Percentiles rank a stretch among this genome's conserved stretches.
Evolutionary conservation across 1,284 basidiomycete genomes (phyloP).

Genomic region (Flammula alnicola): DNA sequence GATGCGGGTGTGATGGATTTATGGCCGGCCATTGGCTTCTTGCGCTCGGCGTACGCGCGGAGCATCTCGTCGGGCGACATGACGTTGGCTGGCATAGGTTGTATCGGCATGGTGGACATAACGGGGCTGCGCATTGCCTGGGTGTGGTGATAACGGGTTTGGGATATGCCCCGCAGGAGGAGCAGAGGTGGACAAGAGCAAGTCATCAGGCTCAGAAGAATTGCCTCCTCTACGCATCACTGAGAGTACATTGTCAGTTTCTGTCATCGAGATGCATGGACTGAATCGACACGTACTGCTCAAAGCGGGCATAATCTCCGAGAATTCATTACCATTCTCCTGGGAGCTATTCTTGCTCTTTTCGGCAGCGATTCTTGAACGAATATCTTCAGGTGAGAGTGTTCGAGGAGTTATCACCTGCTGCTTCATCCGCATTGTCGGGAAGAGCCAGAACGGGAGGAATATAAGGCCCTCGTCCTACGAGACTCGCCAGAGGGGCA

Average conservation of each 20-base stretch:
- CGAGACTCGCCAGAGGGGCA: conserved; percentile 65
- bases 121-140: conserved; percentile 28
- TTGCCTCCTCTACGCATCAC: conserved; percentile 65
- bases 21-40: conserved; percentile 25
- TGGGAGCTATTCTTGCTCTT: conserved; percentile 16
- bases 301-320: conserved; percentile 67
- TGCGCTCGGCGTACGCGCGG: conserved; percentile 71
- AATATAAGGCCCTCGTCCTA: conserved; percentile 58
- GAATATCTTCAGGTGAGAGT: conserved; percentile 71
- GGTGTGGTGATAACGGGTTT: conserved; percentile 24
- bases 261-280: too few species aligned
- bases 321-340: conserved; percentile 38
- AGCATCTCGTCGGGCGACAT: conserved; percentile 78
- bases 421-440: conserved; percentile 24
- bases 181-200: conserved; percentile 40
- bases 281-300: conserved; percentile 45
- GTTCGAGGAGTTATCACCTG: conserved; percentile 30
- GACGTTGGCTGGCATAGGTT: conserved; percentile 46
- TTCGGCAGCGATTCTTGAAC: conserved; percentile 39
- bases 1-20: neutral
- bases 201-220: conserved; percentile 41
- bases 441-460: conserved; percentile 57
- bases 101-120: conserved; percentile 47
- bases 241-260: too few species aligned
- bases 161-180: conserved; percentile 29